phyloP scores from a whole-genome alignment of 441 rosid genomes.

The Croton setiger region DNA sequence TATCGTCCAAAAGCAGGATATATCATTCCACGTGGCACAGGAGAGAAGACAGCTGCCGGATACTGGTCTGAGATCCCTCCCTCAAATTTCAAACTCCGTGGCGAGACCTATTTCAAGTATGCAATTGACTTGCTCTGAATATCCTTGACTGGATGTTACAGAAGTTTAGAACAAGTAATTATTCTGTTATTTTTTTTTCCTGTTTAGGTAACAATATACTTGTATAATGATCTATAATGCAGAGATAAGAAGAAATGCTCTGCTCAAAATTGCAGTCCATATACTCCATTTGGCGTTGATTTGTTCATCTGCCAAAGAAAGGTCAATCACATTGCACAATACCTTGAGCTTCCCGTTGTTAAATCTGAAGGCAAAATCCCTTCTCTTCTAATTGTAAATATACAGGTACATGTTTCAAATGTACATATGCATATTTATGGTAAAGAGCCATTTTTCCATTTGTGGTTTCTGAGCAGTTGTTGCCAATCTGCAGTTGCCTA shows the following conservation, averaged over 20 bases:
- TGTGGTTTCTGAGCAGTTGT: not conserved
- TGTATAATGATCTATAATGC: slow-evolving; percentile 32
- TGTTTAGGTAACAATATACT: slow-evolving; percentile 17
- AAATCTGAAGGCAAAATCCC: slow-evolving; percentile 61
- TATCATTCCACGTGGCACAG: slow-evolving; percentile 43
- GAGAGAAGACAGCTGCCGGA: slow-evolving; percentile 50
- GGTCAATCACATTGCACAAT: slow-evolving; percentile 85
- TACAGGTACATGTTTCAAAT: slow-evolving; percentile 49
- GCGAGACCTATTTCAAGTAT: slow-evolving; percentile 80
- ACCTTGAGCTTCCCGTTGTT: slow-evolving; percentile 74
- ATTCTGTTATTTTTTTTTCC: slow-evolving; percentile 10
- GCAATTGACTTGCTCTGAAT: slow-evolving; percentile 12
- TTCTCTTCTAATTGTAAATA: slow-evolving; percentile 80
- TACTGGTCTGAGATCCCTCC: slow-evolving; percentile 79
- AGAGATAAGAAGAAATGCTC: slow-evolving; percentile 78
- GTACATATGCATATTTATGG: not conserved
- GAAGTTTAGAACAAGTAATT: slow-evolving; percentile 5
- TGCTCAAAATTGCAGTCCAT: slow-evolving; percentile 60
- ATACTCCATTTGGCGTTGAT: slow-evolving; percentile 74
- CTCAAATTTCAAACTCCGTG: slow-evolving; percentile 80
- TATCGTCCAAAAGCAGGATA: slow-evolving; percentile 58
- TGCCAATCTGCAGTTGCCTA: slow-evolving; percentile 62
- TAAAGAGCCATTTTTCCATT: not conserved
- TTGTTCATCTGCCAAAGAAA: slow-evolving; percentile 70
- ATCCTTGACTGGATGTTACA: slow-evolving; percentile 5